Evolutionary conservation across 805 yeast genomes (phyloP).

Genomic region (Candida qinlingensis): DNA sequence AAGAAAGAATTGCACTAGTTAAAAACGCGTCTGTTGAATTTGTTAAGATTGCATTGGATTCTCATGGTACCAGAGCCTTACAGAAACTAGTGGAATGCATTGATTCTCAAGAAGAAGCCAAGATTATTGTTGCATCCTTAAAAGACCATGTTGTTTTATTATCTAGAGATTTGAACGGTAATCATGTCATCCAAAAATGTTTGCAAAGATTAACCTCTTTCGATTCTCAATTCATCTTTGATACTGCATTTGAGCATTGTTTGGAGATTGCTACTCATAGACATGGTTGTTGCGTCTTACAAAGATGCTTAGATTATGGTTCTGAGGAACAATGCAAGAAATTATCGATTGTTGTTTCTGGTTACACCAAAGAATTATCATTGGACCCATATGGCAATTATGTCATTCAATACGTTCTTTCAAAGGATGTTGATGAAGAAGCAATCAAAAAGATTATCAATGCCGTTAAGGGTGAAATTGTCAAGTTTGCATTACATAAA

Average conservation of each 20-base stretch:
- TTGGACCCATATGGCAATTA: conserved; percentile 96
- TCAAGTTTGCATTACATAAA: conserved; percentile 71
- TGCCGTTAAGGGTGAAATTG: conserved; percentile 28
- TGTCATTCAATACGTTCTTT: conserved; percentile 87
- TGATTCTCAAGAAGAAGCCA: conserved; percentile 63
- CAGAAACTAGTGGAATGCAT: conserved; percentile 89
- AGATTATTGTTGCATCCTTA: conserved; percentile 54
- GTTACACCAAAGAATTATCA: conserved; percentile 62
- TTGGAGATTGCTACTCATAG: conserved; percentile 87
- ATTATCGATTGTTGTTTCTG: conserved; percentile 63
- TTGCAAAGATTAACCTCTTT: conserved; percentile 60
- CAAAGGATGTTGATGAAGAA: conserved; percentile 30
- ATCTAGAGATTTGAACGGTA: conserved; percentile 89
- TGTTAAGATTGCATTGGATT: conserved; percentile 78
- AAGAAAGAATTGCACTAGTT: conserved; percentile 66
- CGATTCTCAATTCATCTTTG: conserved; percentile 85
- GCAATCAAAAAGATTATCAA: conserved; percentile 30
- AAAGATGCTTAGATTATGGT: conserved; percentile 92
- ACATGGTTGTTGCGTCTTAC: conserved; percentile 96
- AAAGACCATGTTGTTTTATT: conserved; percentile 69
- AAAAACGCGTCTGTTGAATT: conserved; percentile 68
- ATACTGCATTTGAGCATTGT: conserved; percentile 71
- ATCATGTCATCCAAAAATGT: conserved; percentile 93
- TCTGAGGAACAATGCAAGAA: conserved; percentile 59
- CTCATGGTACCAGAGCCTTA: conserved; percentile 94